A percentile compares a stretch with the other conserved stretches of the same genome.
These are phyloP conservation scores for Backusella tarrabulga DNA, from an alignment of 192 early-diverging fungal species.

Conservation along the genomic window DNA sequence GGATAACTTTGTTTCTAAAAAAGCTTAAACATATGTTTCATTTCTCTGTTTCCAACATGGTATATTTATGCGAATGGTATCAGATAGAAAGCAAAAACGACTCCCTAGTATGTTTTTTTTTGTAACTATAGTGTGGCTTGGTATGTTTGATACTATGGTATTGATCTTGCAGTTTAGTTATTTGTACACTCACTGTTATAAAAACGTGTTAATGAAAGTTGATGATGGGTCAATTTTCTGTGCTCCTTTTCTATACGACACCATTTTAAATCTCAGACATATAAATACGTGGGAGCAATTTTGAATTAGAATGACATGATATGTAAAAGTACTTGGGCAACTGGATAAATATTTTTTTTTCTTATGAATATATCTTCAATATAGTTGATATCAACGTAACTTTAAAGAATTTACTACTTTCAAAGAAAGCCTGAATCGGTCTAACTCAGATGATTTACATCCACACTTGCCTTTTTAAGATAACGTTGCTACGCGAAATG, in stretches of 20 bases:
- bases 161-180: neutral
- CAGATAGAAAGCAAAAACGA: neutral
- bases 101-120: too few relatives aligned
- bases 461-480: neutral
- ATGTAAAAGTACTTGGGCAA: neutral
- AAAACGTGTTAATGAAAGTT: neutral
- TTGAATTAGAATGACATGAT: neutral
- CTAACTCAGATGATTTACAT: neutral
- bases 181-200: neutral
- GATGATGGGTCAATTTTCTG: neutral
- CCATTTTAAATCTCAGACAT: neutral
- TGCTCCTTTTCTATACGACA: neutral
- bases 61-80: neutral
- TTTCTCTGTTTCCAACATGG: neutral
- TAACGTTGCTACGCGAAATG: neutral
- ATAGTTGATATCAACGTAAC: neutral
- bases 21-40: neutral
- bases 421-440: neutral
- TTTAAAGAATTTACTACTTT: neutral
- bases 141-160: neutral
- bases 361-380: neutral
- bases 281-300: neutral
- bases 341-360: neutral
- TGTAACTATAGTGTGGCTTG: neutral
- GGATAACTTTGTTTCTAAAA: neutral